Conservation (phyloP, 148 eudicot genomes). For the Amaranthus hypochondriacus region DNA sequence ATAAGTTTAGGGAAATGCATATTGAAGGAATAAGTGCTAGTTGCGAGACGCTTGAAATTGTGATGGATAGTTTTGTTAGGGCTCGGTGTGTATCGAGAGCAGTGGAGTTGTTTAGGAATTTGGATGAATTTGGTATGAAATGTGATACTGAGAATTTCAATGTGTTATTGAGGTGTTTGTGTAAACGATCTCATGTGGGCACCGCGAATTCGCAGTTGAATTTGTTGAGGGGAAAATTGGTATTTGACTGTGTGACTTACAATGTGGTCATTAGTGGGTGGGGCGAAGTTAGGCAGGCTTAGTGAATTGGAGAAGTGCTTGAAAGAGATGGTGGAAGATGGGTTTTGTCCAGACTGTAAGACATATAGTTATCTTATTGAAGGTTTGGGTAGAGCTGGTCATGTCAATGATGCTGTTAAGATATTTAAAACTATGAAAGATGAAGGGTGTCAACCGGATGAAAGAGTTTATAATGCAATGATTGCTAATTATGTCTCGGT, state of each 20-base stretch:
- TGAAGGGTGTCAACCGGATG: conserved; percentile 39
- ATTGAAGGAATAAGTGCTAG: conserved; percentile 35
- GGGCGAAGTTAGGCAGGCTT: conserved; percentile 66
- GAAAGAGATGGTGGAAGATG: conserved; percentile 70
- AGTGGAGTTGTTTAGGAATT: conserved; percentile 43
- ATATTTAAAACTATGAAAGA: conserved; percentile 51
- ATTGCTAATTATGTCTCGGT: conserved; percentile 50
- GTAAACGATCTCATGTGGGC: conserved; percentile 54
- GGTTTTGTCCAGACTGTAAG: conserved; percentile 52
- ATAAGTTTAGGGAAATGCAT: conserved; percentile 47
- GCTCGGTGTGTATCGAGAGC: conserved; percentile 54
- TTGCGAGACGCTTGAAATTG: conserved; percentile 49
- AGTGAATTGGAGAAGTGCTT: conserved; percentile 57
- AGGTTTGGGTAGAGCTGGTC: conserved; percentile 80
- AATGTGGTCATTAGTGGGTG: conserved; percentile 71
- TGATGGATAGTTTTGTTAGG: conserved; percentile 64
- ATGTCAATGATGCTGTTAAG: conserved; percentile 59
- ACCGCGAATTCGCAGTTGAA: conserved; percentile 49
- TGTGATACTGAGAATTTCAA: conserved; percentile 50
- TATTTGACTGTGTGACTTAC: conserved; percentile 38
- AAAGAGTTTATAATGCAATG: conserved; percentile 68
- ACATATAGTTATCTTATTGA: conserved; percentile 67
- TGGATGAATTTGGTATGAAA: conserved; percentile 55
- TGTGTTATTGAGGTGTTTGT: conserved; percentile 59
- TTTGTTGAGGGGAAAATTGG: conserved; percentile 58